Evolutionary conservation across 805 yeast genomes (phyloP), one percentile per base, ranked within the genome.

Genomic region (Cyberlindnera maritima): DNA sequence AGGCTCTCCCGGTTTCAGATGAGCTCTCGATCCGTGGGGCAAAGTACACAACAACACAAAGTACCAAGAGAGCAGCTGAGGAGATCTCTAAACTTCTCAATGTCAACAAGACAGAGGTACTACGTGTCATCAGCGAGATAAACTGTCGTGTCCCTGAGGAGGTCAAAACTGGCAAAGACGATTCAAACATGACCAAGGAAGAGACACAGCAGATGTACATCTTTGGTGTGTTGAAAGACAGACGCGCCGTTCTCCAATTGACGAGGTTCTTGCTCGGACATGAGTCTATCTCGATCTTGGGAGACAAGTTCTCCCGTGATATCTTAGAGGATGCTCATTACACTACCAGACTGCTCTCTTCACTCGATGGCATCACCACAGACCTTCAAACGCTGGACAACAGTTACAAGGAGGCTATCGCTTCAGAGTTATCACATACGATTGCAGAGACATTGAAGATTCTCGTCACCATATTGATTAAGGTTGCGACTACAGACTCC

Each of bases 71-170:
- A 14, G 68, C 67, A 44, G 78, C 83, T 5, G 50, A 57, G 5
- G 67, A 65, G 15, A 56, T 81, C 28, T 59, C 79, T 2, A 53
- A 65, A 1, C 18, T 65, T 2, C 61, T 81, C 26, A 54, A 65
- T 0, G 46, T 80, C 5, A 75, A 75, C 53, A 57, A 59, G 15
- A 49, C 63, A 8, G 86, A 83, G 54, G 67, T 72, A 1, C 62
- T 77, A n/a, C 70, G 85, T 55, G 64, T 80, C 4, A 66, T 77
- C 3, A 50, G 64, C 13, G 77, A 72, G 40, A 61, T 75, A 44
- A 54, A 64, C 39, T 60, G 70, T 52, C 61, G 66, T 45, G 68
- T 79, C 43, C 47, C 74, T 62, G 50, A 53, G 17, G 41, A 33
- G 12, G 49, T 26, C 2, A 33, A 13, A 17, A 38, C 35, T 26